These are phyloP conservation scores for Euphorbia tirucalli DNA, from an alignment of 345 rosid species.

Conservation along the genomic window DNA sequence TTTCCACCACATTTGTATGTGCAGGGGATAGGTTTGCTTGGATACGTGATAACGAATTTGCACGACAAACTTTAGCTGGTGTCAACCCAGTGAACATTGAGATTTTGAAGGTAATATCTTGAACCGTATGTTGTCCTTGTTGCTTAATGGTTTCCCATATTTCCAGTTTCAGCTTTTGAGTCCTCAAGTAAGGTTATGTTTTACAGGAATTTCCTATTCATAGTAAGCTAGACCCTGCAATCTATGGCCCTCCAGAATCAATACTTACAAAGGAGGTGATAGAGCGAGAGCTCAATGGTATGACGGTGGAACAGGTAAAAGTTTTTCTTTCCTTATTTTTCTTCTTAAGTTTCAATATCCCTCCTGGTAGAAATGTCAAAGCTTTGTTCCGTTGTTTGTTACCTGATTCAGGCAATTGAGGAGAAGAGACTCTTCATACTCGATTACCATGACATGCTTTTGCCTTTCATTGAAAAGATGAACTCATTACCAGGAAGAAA, in stretches of 20 bases:
- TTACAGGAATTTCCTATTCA: constrained; percentile 79
- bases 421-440: constrained; percentile 77
- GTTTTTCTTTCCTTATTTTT: background rate
- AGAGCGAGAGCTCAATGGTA: constrained; percentile 68
- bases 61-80: constrained; percentile 89
- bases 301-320: constrained; percentile 63
- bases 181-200: constrained; percentile 7
- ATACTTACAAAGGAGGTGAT: constrained; percentile 68
- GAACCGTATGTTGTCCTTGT: background rate
- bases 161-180: background rate
- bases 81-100: constrained; percentile 87
- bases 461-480: constrained; percentile 73
- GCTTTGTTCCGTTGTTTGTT: background rate
- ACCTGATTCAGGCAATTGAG: constrained; percentile 62
- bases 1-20: constrained; percentile 9
- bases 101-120: constrained; percentile 51
- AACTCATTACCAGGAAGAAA: constrained; percentile 71
- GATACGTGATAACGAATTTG: constrained; percentile 89
- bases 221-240: constrained; percentile 74
- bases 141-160: background rate
- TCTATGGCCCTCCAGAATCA: constrained; percentile 86
- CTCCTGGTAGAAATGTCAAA: background rate
- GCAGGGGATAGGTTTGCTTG: constrained; percentile 91
- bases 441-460: constrained; percentile 83
- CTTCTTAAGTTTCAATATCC: background rate